A percentile compares a stretch with the other conserved stretches of the same genome.
These are phyloP conservation scores for Candida silvatica DNA, from an alignment of 805 yeast genomes.

Conservation along the genomic window DNA sequence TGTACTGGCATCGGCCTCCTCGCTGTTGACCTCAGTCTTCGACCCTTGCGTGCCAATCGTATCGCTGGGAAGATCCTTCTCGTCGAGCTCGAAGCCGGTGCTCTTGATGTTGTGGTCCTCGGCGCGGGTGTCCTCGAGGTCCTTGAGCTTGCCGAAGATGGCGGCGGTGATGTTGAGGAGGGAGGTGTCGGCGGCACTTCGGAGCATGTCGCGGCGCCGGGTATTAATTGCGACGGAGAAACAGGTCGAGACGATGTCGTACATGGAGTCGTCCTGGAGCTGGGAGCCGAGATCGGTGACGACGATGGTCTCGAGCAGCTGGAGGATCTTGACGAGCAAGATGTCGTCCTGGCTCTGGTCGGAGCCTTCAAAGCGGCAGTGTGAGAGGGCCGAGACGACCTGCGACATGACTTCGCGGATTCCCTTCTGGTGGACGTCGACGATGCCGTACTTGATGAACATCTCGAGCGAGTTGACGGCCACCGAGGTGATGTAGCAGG, in stretches of 20 bases:
- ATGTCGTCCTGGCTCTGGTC: conserved; percentile 91
- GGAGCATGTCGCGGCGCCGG: conserved; percentile 79
- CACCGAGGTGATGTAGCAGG: conserved; percentile 77
- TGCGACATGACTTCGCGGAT: conserved; percentile 53
- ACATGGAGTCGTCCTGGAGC: conserved; percentile 74
- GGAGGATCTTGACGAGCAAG: conserved; percentile 73
- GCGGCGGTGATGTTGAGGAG: conserved; percentile 60
- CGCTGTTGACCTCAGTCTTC: conserved; percentile 2
- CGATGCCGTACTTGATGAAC: conserved; percentile 60
- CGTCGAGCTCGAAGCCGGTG: conserved; percentile 18
- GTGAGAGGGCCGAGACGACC: conserved; percentile 70
- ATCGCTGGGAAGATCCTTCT: conserved; percentile 42
- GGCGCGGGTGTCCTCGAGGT: conserved; percentile 24
- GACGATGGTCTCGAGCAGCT: conserved; percentile 60
- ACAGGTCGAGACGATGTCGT: conserved; percentile 87
- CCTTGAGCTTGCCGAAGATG: conserved; percentile 53
- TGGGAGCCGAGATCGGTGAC: conserved; percentile 53
- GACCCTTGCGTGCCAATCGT: conserved; percentile 40
- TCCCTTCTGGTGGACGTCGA: conserved; percentile 47
- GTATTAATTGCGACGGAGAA: conserved; percentile 88
- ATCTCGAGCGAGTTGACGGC: conserved; percentile 72
- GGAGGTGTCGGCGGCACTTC: conserved; percentile 84
- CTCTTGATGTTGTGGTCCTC: conserved; percentile 23
- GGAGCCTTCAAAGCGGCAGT: conserved; percentile 92
- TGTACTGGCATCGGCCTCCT: background rate